Base-by-base conservation (phyloP, 768 basidiomycete species). In the Kondoa malvinella region DNA sequence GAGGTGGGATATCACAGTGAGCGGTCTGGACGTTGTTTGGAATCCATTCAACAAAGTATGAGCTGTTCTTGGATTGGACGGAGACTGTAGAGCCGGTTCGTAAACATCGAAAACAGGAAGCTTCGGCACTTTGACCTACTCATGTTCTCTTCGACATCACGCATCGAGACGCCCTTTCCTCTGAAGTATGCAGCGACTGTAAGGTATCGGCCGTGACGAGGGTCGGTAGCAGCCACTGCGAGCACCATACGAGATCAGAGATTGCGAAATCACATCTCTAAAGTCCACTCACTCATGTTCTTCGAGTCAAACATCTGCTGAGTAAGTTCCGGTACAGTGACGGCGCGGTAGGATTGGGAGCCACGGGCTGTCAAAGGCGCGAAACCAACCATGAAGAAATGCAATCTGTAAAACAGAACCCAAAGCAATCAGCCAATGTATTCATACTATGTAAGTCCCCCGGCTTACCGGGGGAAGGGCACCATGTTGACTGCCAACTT, bases 401-500 rank as follows among this genome's bases (percentile, higher is more conserved):
- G 94, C 27, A 99, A 88, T 86, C 92, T 50, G 91, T 59, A 91
- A 91, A 88, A 94, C 94, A 17, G 92, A 92, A 77, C 94, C 92
- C 90, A 72, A 0, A 26, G 8, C 63, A 56, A 17, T 4, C 57
- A 27, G 30, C 74, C n/a, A 75, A 67, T 32, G 34, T 17, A 17
- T 1, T 32, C 0, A 33, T 30, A 3, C 34, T 50, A 50, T 8
- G 12, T 50, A 8, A 8, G 21, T 8, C 21, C 40, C 8, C 40
- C 40, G n/a, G n/a, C n/a, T n/a, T 16, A 26, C 58, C 62, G 8
- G 15, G 69, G 69, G n/a, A 61, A 82, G 83, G 56, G 77, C 87
- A 89, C 90, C 92, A 99, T 92, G 86, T 99, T 99, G 77, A 96
- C 94, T 68, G 94, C 94, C 74, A 99, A 81, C 81, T 99, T 99